phyloP scores from a whole-genome alignment of 2,329 filamentous ascomycete species.

The Hymenoscyphus fraxineus region DNA sequence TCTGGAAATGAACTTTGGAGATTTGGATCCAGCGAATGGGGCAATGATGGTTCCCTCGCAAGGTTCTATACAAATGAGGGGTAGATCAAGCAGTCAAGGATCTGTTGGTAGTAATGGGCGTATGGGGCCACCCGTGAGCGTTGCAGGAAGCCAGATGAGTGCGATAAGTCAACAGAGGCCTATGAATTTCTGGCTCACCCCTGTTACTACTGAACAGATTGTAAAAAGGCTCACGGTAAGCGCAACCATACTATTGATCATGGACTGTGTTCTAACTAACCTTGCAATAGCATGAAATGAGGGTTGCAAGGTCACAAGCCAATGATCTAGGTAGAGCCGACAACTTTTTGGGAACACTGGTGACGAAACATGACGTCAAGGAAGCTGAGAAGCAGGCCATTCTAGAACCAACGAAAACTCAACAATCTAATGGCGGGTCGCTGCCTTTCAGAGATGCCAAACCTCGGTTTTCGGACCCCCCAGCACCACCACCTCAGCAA shows the following conservation, averaged over 20 bases:
- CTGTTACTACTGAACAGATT: constrained; percentile 90
- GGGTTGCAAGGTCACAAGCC: constrained; percentile 80
- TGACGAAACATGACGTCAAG: constrained; percentile 67
- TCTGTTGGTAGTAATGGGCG: constrained; percentile 60
- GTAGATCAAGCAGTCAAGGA: constrained; percentile 65
- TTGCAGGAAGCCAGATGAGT: constrained; percentile 50
- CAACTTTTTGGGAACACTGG: constrained; percentile 72
- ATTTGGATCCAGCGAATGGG: constrained; percentile 77
- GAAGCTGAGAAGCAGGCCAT: constrained; percentile 51
- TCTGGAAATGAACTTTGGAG: constrained; percentile 86
- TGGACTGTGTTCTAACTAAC: constrained; percentile 23
- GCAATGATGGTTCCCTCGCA: constrained; percentile 67
- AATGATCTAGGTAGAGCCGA: constrained; percentile 80
- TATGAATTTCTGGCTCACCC: constrained; percentile 79
- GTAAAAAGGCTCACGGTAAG: constrained; percentile 62
- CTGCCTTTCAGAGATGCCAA: constrained; percentile 66
- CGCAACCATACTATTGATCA: not conserved
- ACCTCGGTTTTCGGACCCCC: constrained; percentile 85
- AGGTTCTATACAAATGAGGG: constrained; percentile 66
- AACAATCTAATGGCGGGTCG: constrained; percentile 43
- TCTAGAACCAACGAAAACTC: constrained; percentile 46
- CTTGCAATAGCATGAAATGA: constrained; percentile 73
- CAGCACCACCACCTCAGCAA: constrained; percentile 88
- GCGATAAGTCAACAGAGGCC: constrained; percentile 67
- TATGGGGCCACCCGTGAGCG: constrained; percentile 50